Evolutionary conservation across 495 filamentous ascomycete genomes (phyloP).

Genomic region (Penicillium lagena): DNA sequence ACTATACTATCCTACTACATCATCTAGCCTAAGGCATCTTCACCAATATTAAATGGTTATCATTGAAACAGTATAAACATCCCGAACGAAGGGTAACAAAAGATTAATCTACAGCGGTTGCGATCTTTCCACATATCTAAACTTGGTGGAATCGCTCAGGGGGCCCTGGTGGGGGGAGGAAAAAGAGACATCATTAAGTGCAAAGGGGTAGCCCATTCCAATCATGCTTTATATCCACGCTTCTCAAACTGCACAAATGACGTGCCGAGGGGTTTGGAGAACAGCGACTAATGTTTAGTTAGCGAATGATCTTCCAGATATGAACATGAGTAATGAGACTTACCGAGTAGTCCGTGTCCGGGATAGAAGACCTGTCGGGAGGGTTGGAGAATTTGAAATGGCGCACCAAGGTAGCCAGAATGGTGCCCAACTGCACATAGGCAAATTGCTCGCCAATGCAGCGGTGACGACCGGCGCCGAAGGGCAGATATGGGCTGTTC

Average conservation of each 20-base stretch:
- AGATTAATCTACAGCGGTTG: slow-evolving; percentile 19
- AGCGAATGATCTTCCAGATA: slow-evolving; percentile 7
- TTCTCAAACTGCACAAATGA: slow-evolving; percentile 38
- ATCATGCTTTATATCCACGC: slow-evolving; percentile 28
- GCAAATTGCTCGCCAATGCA: slow-evolving; percentile 54
- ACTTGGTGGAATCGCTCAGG: background rate
- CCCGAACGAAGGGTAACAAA: background rate
- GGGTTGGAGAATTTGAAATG: slow-evolving; percentile 36
- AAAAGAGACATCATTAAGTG: slow-evolving; percentile 1
- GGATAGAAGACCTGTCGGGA: slow-evolving; percentile 22
- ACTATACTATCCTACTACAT: slow-evolving; percentile 14
- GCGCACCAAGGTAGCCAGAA: slow-evolving; percentile 41
- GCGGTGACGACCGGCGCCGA: slow-evolving; percentile 49
- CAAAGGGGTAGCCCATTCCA: background rate
- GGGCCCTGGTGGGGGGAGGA: no score
- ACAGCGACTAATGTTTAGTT: slow-evolving; percentile 30
- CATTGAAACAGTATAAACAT: background rate
- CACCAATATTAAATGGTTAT: slow-evolving; percentile 5
- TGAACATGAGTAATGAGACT: slow-evolving; percentile 4
- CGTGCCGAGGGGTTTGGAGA: slow-evolving; percentile 42
- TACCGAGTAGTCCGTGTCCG: slow-evolving; percentile 47
- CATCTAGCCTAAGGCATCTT: background rate
- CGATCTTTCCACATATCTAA: slow-evolving; percentile 3
- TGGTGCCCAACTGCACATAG: slow-evolving; percentile 45
- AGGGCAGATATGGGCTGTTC: slow-evolving; percentile 49